These are phyloP conservation scores for Ustilago lituana DNA, from an alignment of 1,284 basidiomycete species.

Conservation along the genomic window DNA sequence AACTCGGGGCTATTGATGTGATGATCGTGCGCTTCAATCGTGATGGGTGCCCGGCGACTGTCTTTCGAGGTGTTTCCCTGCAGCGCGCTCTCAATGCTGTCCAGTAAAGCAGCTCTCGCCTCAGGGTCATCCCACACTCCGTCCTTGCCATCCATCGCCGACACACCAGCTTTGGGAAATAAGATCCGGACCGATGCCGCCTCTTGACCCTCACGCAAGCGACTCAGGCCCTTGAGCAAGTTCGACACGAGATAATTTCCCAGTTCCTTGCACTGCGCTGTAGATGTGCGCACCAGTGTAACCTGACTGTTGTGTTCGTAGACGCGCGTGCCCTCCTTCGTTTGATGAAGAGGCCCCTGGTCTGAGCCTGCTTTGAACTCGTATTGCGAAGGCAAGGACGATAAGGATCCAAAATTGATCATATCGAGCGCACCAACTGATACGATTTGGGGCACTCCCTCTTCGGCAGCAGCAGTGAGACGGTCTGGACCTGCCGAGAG, in stretches of 20 bases:
- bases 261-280: slow-evolving; percentile 18
- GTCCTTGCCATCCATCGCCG: slow-evolving; percentile 26
- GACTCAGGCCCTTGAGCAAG: slow-evolving; percentile 9
- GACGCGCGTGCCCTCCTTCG: slow-evolving; percentile 17
- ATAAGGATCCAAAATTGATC: slow-evolving; percentile 45
- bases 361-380: slow-evolving; percentile 1
- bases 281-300: slow-evolving; percentile 30
- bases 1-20: slow-evolving; percentile 43
- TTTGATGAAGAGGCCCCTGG: slow-evolving; percentile 23
- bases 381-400: slow-evolving; percentile 16
- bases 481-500: slow-evolving; percentile 37
- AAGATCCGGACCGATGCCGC: slow-evolving; percentile 14
- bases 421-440: slow-evolving; percentile 44
- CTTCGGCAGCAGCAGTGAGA: slow-evolving; percentile 28
- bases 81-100: slow-evolving; percentile 4
- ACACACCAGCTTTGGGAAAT: slow-evolving; percentile 19
- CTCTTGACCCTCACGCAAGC: neutral
- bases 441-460: slow-evolving; percentile 27
- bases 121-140: slow-evolving; percentile 24
- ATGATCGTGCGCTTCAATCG: slow-evolving; percentile 4
- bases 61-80: neutral
- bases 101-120: slow-evolving; percentile 16
- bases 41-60: neutral
- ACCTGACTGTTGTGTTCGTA: slow-evolving; percentile 42
- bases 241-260: slow-evolving; percentile 16